phyloP scores from a whole-genome alignment of 306 rosid genomes.

The Glycine tomentella region DNA sequence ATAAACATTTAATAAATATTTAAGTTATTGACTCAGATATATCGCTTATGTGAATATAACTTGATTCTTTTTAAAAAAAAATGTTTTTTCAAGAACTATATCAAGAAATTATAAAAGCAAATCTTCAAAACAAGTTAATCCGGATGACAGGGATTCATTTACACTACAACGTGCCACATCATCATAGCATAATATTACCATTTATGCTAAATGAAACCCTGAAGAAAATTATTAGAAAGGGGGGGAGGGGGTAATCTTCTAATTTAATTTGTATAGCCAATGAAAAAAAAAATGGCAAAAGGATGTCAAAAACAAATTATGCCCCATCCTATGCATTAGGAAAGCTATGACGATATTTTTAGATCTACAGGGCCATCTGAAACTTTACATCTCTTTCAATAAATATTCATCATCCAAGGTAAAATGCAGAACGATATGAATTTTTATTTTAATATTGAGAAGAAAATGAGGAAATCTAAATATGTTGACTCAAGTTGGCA shows the following conservation, averaged over 20 bases:
- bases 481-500: slow-evolving; percentile 32
- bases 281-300: background rate
- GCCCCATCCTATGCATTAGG: slow-evolving; percentile 17
- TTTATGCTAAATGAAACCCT: background rate
- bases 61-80: too few relatives aligned
- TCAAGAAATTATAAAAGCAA: too few relatives aligned
- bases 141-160: slow-evolving; percentile 8
- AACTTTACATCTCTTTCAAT: slow-evolving; percentile 41
- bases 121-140: background rate
- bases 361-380: slow-evolving; percentile 35
- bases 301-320: slow-evolving; percentile 11
- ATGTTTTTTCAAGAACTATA: too few relatives aligned
- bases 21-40: too few relatives aligned
- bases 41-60: too few relatives aligned
- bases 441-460: slow-evolving; percentile 36
- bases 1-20: too few relatives aligned
- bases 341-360: slow-evolving; percentile 34
- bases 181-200: background rate
- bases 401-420: slow-evolving; percentile 33
- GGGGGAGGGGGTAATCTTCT: background rate
- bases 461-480: slow-evolving; percentile 46
- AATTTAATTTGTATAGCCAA: slow-evolving; percentile 1
- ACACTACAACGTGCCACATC: background rate
- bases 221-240: background rate
- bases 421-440: slow-evolving; percentile 30